A percentile compares a stretch with the other conserved stretches of the same genome.
These are phyloP conservation scores for Aspergillus vadensis DNA, from an alignment of 2,329 filamentous ascomycete genomes.

Conservation along the genomic window DNA sequence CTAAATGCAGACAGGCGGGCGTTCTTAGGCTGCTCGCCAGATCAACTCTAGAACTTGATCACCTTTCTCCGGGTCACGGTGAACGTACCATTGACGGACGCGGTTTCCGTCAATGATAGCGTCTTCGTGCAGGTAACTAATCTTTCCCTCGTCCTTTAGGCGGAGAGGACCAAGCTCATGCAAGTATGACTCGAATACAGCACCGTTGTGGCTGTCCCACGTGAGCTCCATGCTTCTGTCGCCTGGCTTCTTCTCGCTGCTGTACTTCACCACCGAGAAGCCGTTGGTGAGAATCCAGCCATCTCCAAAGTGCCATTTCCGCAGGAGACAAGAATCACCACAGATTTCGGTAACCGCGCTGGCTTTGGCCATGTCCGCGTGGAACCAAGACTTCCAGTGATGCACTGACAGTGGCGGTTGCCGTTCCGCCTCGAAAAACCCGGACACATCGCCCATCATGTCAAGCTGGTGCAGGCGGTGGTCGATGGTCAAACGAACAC, in stretches of 20 bases:
- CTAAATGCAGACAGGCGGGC: background rate
- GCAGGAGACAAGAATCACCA: conserved; percentile 58
- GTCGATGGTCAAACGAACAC: conserved; percentile 58
- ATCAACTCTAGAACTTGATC: conserved; percentile 46
- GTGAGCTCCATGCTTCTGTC: conserved; percentile 56
- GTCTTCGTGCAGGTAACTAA: conserved; percentile 54
- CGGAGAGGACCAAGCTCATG: conserved; percentile 58
- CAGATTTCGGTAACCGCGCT: conserved; percentile 55
- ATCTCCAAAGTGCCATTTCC: conserved; percentile 54
- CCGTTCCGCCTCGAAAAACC: conserved; percentile 62
- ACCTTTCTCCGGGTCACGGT: conserved; percentile 43
- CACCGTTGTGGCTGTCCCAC: conserved; percentile 51
- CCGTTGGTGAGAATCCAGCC: conserved; percentile 60
- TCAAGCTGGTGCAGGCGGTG: conserved; percentile 61
- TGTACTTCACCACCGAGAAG: conserved; percentile 58
- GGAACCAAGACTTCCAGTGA: conserved; percentile 66
- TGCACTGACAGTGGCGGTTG: conserved; percentile 58
- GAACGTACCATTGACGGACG: conserved; percentile 60
- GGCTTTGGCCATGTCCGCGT: conserved; percentile 53
- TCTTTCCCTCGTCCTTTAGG: conserved; percentile 50
- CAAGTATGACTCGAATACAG: conserved; percentile 49
- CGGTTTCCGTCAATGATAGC: conserved; percentile 46
- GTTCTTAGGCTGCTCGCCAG: conserved; percentile 30
- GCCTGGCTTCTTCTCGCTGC: conserved; percentile 46
- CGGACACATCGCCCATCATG: conserved; percentile 56